Base-by-base conservation (phyloP, 78 protist species). In the Polysphondylium violaceum region DNA sequence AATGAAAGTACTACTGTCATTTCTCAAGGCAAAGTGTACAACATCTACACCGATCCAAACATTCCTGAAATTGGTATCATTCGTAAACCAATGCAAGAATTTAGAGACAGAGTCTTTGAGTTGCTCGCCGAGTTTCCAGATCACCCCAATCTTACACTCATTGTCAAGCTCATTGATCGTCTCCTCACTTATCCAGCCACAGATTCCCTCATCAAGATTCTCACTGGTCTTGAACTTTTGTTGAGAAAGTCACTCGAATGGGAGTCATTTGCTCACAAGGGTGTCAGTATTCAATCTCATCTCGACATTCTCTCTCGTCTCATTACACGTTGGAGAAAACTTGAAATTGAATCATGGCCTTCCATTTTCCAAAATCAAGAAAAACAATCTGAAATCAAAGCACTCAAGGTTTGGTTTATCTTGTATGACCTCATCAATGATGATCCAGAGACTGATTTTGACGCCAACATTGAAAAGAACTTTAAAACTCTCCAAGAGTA, bases 301-400 rank as follows among this genome's bases (percentile, higher is more conserved):
- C 56, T 76, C 56, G 44, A 72, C 50, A 31, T 12, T 7, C 11
- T 93, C 17, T 44, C 59, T 6, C 14, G 72, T 8, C 64, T 96
- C 19, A 68, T 96, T 59, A 55, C 83, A 2, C 88, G 98, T 36
- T 96, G 98, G 98, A 71, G 98, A 51, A 63, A 58, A 53, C 47
- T 93, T 38, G 98, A 96, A 81, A 40, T 94, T 64, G 73, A 77
- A n/a, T 43, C 81, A n/a, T 96, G 98, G 98, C 92, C 95, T 17
- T n/a, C 51, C 23, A 75, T 95, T 33, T 91, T 95, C 64, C 50
- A 29, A n/a, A 53, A 40, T 25, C 88, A 78, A 35, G 95, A 64
- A 56, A 58, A 76, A 12, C 76, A 86, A 65, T 59, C 59, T 33
- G 89, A 86, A 21, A 38, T 44, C 0, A 83, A 78, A 41, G 71